Evolutionary conservation across 306 rosid genomes (phyloP).

Genomic region (Pachyrhizus erosus): DNA sequence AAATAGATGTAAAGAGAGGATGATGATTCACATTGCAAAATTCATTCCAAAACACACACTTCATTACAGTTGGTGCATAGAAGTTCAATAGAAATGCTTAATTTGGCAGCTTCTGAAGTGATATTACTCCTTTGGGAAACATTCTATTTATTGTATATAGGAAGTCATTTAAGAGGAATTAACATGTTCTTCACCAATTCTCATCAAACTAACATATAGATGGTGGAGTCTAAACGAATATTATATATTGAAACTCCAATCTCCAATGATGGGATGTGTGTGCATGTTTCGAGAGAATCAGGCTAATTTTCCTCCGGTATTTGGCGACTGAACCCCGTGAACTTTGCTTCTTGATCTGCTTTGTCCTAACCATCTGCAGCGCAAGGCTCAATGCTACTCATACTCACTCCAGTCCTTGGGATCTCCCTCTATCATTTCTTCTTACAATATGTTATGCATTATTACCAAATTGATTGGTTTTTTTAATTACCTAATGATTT

Average conservation of each 20-base stretch:
- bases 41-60: too few relatives aligned
- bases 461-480: background rate
- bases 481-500: background rate
- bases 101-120: background rate
- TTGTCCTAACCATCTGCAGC: slow-evolving; percentile 42
- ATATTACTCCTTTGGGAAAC: background rate
- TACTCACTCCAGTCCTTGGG: slow-evolving; percentile 42
- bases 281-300: background rate
- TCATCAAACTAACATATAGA: background rate
- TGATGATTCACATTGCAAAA: too few relatives aligned
- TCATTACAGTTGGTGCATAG: background rate
- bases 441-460: background rate
- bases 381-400: slow-evolving; percentile 49
- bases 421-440: slow-evolving; percentile 30
- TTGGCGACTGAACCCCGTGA: slow-evolving; percentile 38
- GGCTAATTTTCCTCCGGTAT: slow-evolving; percentile 27
- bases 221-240: background rate
- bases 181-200: background rate
- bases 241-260: background rate
- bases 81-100: background rate
- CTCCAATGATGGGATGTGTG: slow-evolving; percentile 29
- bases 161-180: background rate
- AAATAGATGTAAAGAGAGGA: too few relatives aligned
- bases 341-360: slow-evolving; percentile 43
- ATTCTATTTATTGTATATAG: background rate